Evolutionary conservation across 352 stramenopile species (phyloP).

Genomic region (Pythium chondricola): DNA sequence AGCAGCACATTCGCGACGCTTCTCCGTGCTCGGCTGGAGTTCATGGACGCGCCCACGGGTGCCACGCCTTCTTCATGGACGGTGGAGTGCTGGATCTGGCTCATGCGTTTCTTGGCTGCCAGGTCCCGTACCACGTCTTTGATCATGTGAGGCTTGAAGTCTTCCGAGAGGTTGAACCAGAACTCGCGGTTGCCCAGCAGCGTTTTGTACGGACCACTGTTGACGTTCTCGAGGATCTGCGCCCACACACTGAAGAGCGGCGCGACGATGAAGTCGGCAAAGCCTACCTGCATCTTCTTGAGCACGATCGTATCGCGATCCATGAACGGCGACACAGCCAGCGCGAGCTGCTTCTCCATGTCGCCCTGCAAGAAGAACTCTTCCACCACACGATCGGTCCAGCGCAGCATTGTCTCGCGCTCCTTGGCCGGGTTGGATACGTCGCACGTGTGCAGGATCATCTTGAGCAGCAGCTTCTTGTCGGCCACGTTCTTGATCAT

Average conservation of each 20-base stretch:
- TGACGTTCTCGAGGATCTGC: conserved; percentile 72
- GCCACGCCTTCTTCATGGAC: conserved; percentile 1
- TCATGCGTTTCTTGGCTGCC: conserved; percentile 27
- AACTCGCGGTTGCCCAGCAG: conserved; percentile 79
- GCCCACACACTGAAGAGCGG: conserved; percentile 85
- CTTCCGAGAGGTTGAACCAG: conserved; percentile 67
- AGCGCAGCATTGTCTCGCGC: conserved; percentile 84
- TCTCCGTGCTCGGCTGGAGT: conserved; percentile 24
- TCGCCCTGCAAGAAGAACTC: conserved; percentile 97
- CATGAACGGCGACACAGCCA: conserved; percentile 92
- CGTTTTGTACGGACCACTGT: conserved; percentile 53
- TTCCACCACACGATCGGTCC: conserved; percentile 90
- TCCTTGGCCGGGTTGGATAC: conserved; percentile 93
- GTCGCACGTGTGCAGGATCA: conserved; percentile 90
- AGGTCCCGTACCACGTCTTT: conserved; percentile 68
- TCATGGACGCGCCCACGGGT: conserved; percentile 10
- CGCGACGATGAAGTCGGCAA: conserved; percentile 92
- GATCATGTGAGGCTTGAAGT: conserved; percentile 85
- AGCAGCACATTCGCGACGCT: conserved; percentile 41
- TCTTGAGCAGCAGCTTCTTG: conserved; percentile 86
- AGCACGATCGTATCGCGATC: conserved; percentile 89
- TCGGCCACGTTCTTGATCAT: conserved; percentile 79
- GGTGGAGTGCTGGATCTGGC: conserved; percentile 16
- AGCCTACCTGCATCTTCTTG: conserved; percentile 92
- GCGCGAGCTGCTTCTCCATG: conserved; percentile 87